Evolutionary conservation across 805 yeast species (phyloP).

Genomic region (Myxozyma melibiosi): DNA sequence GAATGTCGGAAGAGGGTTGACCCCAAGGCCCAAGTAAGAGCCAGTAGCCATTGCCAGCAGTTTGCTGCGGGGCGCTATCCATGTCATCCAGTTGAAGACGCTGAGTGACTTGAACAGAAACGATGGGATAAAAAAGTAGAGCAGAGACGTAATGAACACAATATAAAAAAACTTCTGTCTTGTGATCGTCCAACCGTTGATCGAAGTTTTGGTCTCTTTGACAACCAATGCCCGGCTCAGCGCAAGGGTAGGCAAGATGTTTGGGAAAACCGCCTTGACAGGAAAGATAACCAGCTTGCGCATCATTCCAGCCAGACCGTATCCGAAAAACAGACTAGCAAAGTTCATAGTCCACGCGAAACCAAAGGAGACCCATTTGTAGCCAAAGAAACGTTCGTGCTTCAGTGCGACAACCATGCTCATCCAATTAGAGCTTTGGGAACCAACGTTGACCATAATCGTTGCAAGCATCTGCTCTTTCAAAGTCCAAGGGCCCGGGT

Average conservation of each 20-base stretch:
- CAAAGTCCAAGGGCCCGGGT: constrained; percentile 67
- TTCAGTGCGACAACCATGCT: constrained; percentile 9
- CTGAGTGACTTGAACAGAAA: constrained; percentile 62
- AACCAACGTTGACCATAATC: constrained; percentile 37
- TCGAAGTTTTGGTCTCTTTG: constrained; percentile 49
- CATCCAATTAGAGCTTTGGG: constrained; percentile 17
- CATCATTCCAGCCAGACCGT: constrained; percentile 67
- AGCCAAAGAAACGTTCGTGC: constrained; percentile 25
- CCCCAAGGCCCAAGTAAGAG: constrained; percentile 44
- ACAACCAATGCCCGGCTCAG: constrained; percentile 52
- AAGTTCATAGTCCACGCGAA: constrained; percentile 56
- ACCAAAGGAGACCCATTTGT: constrained; percentile 45
- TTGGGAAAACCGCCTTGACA: constrained; percentile 61
- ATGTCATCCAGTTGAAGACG: constrained; percentile 58
- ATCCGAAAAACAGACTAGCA: constrained; percentile 64
- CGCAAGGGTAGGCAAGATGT: constrained; percentile 51
- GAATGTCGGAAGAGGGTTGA: constrained; percentile 51
- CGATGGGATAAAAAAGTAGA: constrained; percentile 64
- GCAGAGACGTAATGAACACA: constrained; percentile 46
- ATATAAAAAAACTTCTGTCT: constrained; percentile 54
- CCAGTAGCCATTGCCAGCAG: constrained; percentile 55
- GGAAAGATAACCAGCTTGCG: constrained; percentile 51
- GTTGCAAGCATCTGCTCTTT: too few relatives aligned
- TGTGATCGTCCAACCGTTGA: constrained; percentile 53
- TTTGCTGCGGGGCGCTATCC: constrained; percentile 56